Evolutionary conservation across 805 yeast genomes (phyloP), one percentile per base, ranked within the genome.

Genomic region (Ogataea polymorpha): DNA sequence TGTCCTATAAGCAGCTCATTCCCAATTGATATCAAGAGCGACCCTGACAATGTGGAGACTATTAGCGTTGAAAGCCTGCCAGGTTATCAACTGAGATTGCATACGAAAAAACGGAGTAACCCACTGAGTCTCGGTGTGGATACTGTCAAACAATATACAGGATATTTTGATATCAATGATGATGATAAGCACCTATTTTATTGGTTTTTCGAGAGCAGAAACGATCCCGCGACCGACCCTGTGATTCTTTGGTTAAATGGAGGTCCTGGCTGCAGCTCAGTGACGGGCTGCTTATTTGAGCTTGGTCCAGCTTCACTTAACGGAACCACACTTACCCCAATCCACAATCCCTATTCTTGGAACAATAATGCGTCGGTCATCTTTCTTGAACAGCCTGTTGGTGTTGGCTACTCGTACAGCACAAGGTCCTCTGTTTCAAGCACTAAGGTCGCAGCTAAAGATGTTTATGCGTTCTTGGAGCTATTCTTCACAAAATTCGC

Each of bases 211-310:
- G 96, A 88, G 65, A 82, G 91, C 45, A 79, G 95, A 71, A 83
- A 82, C 61, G 90, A 86, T 63, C 96, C 96, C n/a, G 67, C 67
- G 49, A 85, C 73, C 45, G 96, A 87, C 63, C 96, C 96, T 1
- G 71, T 87, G 29, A 75, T 89, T 37, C 71, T 91, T 51, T 89
- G 96, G 96, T 73, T 88, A 59, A 88, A 88, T 59, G 96, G 96
- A 53, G 96, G 96, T 13, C 96, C 96, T 32, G 96, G 96, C 4
- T 88, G 96, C 66, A 85, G 95, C 12, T 86, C 95, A 9, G 66
- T 86, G 66, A 86, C 95, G 11, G 96, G 96, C 0, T 72, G 86
- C 51, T 83, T 87, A 59, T 86, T 86, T 60, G 96, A 88, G 61
- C 72, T 87, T 54, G 96, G 96, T 21, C 91, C 96, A 12, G 72